phyloP scores from a whole-genome alignment of 2,329 filamentous ascomycete genomes.

The Dendryphion nanum region DNA sequence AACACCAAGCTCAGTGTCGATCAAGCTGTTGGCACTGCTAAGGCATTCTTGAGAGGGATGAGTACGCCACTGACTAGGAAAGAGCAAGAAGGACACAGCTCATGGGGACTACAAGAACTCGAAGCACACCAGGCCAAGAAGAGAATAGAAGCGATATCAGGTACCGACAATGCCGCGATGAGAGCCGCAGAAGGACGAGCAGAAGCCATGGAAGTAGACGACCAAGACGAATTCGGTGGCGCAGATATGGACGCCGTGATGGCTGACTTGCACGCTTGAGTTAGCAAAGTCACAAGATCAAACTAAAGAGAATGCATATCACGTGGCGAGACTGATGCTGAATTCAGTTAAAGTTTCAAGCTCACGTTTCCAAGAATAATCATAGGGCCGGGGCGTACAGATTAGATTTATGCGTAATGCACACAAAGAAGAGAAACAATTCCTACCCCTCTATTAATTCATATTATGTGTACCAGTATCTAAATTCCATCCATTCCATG shows the following conservation, averaged over 20 bases:
- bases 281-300: neutral
- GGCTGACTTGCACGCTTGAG: slow-evolving; percentile 26
- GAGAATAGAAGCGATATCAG: slow-evolving; percentile 65
- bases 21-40: slow-evolving; percentile 86
- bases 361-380: no score
- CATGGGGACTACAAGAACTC: slow-evolving; percentile 81
- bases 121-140: slow-evolving; percentile 74
- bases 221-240: slow-evolving; percentile 35
- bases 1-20: slow-evolving; percentile 92
- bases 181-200: slow-evolving; percentile 27
- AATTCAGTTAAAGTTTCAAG: no score
- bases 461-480: no score
- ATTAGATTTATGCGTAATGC: no score
- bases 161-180: slow-evolving; percentile 53
- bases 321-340: no score
- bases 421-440: no score
- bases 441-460: no score
- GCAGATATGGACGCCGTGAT: slow-evolving; percentile 37
- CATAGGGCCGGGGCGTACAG: no score
- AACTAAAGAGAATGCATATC: no score
- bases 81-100: slow-evolving; percentile 89
- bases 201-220: slow-evolving; percentile 14
- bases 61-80: slow-evolving; percentile 80
- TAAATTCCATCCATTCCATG: no score
- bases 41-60: slow-evolving; percentile 88